Evolutionary conservation across 1,139 yeast species (phyloP), one percentile per base, ranked within the genome.

Genomic region (Pichia kudriavzevii): DNA sequence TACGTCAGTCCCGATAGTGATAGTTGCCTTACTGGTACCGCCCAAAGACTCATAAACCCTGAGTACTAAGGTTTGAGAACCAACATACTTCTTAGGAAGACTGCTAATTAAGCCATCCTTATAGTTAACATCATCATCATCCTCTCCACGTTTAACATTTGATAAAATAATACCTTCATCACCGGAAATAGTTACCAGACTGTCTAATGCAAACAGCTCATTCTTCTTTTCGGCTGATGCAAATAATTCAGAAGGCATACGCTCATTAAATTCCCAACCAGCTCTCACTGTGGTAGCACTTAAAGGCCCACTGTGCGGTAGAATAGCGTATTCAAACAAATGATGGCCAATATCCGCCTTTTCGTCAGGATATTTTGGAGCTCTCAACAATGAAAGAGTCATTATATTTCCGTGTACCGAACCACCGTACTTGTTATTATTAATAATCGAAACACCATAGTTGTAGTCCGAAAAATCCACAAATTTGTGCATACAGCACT

Each of bases 291-390:
- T 78, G 28, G 73, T 72, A 1, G 69, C 55, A 18, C 72, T 67
- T 38, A 91, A 62, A 0, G 71, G 59, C 4, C 94, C 94, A 12
- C 54, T 49, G 56, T 91, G 97, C 2, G 97, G 96, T 41, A 73
- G 70, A 32, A 91, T 60, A 0, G 94, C 95, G 58, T 87, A 91
- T 47, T 77, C 77, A 61, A 91, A 82, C 39, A 65, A 66, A 56
- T 91, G 97, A 23, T 65, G 59, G 7, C 96, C 97, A 85, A 91
- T 85, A 57, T 91, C 97, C 4, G 97, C 96, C 52, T 74, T 69
- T 18, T 80, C 85, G 64, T 87, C 96, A 0, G 96, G 96, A 12
- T 85, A 82, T 59, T 87, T 87, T 24, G 96, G 84, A 17, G 94
- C 73, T 55, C 95, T 73, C 49, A 85, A 64, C 42, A 85, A 63